These are phyloP conservation scores for Diospyros kaki DNA, from an alignment of 148 eudicot genomes.

Conservation along the genomic window DNA sequence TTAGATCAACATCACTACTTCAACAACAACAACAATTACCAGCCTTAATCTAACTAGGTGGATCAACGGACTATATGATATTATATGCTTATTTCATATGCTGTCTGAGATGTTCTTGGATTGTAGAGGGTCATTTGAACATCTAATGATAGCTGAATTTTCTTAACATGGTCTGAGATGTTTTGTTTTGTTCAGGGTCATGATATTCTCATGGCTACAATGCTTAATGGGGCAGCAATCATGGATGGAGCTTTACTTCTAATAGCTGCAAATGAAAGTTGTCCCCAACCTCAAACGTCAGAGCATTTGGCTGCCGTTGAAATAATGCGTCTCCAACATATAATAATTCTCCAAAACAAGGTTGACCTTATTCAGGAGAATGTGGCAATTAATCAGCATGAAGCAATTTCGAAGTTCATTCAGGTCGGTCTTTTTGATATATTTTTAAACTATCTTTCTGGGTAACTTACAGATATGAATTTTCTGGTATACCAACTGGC, in stretches of 20 bases:
- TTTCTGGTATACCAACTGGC: too few species aligned
- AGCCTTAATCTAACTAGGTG: too few species aligned
- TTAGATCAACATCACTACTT: too few species aligned
- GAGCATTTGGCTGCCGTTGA: constrained; percentile 99
- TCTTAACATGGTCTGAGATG: not conserved
- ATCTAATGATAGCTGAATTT: not conserved
- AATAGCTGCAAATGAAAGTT: constrained; percentile 96
- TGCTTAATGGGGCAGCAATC: constrained; percentile 99
- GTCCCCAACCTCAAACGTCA: constrained; percentile 97
- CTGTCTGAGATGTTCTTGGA: too few species aligned
- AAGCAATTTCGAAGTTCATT: constrained; percentile 84
- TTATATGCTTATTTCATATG: too few species aligned
- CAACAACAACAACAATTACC: too few species aligned
- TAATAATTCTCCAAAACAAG: constrained; percentile 92
- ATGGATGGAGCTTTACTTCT: constrained; percentile 99
- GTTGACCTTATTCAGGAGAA: constrained; percentile 96
- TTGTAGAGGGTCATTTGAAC: too few species aligned
- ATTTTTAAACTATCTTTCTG: not conserved
- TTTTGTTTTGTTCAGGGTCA: constrained; percentile 56
- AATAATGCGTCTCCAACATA: constrained; percentile 95
- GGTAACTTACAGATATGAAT: too few species aligned
- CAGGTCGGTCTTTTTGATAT: constrained; percentile 42
- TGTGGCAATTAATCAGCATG: constrained; percentile 94
- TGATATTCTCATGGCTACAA: constrained; percentile 99
- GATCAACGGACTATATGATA: too few species aligned